Evolutionary conservation across 805 yeast genomes (phyloP).

Genomic region (Saccharomycopsis vini): DNA sequence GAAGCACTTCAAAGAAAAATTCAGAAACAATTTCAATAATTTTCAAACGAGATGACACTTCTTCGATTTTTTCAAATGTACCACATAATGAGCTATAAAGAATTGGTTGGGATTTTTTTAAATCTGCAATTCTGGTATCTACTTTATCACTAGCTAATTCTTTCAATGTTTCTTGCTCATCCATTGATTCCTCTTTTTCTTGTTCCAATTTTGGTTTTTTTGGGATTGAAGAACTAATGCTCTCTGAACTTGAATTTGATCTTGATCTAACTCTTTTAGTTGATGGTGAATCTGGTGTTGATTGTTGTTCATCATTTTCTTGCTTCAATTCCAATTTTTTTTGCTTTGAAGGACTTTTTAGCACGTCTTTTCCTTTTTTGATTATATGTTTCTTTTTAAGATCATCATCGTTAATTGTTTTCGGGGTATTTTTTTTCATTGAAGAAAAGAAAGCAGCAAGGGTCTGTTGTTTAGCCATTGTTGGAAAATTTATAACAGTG

Average conservation of each 20-base stretch:
- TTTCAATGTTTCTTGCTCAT: neutral
- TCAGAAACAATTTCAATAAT: slow-evolving; percentile 69
- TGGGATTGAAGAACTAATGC: neutral
- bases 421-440: too few species aligned
- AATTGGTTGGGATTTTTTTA: slow-evolving; percentile 19
- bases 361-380: neutral
- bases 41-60: slow-evolving; percentile 74
- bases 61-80: slow-evolving; percentile 70
- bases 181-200: neutral
- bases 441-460: slow-evolving; percentile 4
- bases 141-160: slow-evolving; percentile 3
- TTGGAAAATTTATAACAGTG: neutral
- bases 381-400: too few species aligned
- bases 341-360: neutral
- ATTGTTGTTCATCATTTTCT: neutral
- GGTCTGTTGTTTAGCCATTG: slow-evolving; percentile 6
- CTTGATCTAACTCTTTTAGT: neutral
- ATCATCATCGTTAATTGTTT: too few species aligned
- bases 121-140: neutral
- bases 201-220: neutral
- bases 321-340: too few species aligned
- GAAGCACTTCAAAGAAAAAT: slow-evolving; percentile 58
- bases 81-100: slow-evolving; percentile 41
- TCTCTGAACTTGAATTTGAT: neutral
- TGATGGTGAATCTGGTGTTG: neutral